Evolutionary conservation across 305 asterid species (phyloP), one percentile per base, ranked within the genome.

Genomic region (Plantago lanceolata): DNA sequence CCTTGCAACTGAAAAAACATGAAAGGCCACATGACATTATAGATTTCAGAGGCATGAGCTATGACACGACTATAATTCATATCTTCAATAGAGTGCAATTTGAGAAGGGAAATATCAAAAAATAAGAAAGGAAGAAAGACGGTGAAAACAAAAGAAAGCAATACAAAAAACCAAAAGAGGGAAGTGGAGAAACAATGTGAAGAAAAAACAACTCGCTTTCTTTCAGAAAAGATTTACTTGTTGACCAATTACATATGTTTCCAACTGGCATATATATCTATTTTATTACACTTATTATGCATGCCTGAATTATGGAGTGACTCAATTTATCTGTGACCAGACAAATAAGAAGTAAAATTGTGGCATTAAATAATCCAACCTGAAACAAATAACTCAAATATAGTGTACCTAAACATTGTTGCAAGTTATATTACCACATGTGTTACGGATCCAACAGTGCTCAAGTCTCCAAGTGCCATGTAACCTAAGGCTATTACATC

Each of bases 401-500:
- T 33, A 33, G 9, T 33, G 40, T 33, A 33, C 40, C 40, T 33
- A 33, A 33, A 33, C 40, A 5, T 33, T 33, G 40, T 33, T 33
- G 40, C 40, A 1, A 48, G 9, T 14, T 48, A 56, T 71, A 81
- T 82, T 81, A 91, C 98, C 96, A 68, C 48, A 54, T 79, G 81
- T 75, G 88, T 72, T 59, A 85, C 55, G 37, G 90, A 72, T 33
- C 52, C 73, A 55, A 86, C 94, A 57, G 73, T 71, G 69, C 21
- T 62, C 17, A 80, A 61, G 78, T 85, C 86, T 59, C 94, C 89
- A 66, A 91, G 79, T 37, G 89, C 82, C 85, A 86, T 76, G 81
- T 85, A 85, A 28, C 96, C 96, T 75, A 91, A 71, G 35, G 92
- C 94, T 57, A 84, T 62, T 57, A 85, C 89, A 80, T 91, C 94